Evolutionary conservation across 306 rosid species (phyloP).

Genomic region (Delonix regia): DNA sequence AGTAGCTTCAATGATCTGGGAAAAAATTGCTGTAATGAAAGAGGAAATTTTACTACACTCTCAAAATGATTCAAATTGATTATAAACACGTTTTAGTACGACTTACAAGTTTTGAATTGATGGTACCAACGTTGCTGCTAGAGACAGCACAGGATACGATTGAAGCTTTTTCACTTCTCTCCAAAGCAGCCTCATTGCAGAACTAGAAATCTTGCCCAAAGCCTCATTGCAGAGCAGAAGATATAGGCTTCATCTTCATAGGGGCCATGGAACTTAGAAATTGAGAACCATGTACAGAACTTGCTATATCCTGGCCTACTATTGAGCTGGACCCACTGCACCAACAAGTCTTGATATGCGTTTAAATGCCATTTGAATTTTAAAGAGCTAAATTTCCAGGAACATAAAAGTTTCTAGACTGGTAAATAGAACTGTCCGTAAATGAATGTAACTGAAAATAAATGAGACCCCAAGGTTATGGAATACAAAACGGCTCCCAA

Average conservation of each 20-base stretch:
- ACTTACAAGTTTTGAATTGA: constrained; percentile 80
- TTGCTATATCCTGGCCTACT: constrained; percentile 45
- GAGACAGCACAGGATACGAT: constrained; percentile 56
- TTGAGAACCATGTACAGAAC: constrained; percentile 47
- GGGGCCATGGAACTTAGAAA: constrained; percentile 37
- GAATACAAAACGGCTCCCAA: constrained; percentile 53
- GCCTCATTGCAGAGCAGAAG: constrained; percentile 39
- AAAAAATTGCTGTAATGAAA: constrained; percentile 22
- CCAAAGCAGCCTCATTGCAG: constrained; percentile 47
- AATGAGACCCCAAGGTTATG: constrained; percentile 47
- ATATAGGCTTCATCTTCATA: constrained; percentile 49
- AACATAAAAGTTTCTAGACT: constrained; percentile 38
- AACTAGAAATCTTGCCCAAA: constrained; percentile 64
- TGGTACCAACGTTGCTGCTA: constrained; percentile 77
- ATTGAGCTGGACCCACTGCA: constrained; percentile 51
- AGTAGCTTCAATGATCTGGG: constrained; percentile 74
- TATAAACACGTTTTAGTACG: background rate
- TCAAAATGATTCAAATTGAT: constrained; percentile 30
- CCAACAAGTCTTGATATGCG: constrained; percentile 69
- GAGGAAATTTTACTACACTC: background rate
- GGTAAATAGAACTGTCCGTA: constrained; percentile 53
- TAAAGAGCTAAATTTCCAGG: constrained; percentile 67
- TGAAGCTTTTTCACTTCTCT: constrained; percentile 62
- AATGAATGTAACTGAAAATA: constrained; percentile 60
- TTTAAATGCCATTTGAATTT: constrained; percentile 60